Conservation (phyloP, 2,329 filamentous ascomycete species). For the Calonectria pteridis region DNA sequence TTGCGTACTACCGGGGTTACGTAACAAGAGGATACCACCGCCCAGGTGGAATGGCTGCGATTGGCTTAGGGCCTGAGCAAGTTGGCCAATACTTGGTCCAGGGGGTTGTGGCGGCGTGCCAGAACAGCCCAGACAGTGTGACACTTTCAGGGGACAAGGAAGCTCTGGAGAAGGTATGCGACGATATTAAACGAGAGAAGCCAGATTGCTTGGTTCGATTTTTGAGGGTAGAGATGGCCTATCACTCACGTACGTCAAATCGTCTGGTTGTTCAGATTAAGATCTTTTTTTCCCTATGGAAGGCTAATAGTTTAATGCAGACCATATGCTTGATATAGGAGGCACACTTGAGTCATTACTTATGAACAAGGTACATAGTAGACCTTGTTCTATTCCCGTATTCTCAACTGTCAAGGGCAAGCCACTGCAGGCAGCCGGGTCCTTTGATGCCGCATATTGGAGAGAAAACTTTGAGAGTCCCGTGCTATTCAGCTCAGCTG, state of each 20-base stretch:
- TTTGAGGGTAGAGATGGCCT: slow-evolving; percentile 59
- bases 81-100: slow-evolving; percentile 27
- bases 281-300: slow-evolving; percentile 19
- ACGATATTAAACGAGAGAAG: slow-evolving; percentile 30
- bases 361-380: background rate
- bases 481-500: slow-evolving; percentile 39
- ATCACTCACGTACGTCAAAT: slow-evolving; percentile 63
- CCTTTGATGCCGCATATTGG: slow-evolving; percentile 38
- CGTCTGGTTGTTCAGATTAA: slow-evolving; percentile 23
- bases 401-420: background rate
- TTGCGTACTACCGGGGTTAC: slow-evolving; percentile 26
- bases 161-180: slow-evolving; percentile 38
- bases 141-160: slow-evolving; percentile 49
- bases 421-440: background rate
- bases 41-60: slow-evolving; percentile 39
- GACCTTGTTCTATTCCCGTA: background rate
- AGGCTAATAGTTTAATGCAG: slow-evolving; percentile 45
- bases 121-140: slow-evolving; percentile 37
- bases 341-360: background rate
- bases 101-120: slow-evolving; percentile 40
- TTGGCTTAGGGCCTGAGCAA: slow-evolving; percentile 36
- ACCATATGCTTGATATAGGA: slow-evolving; percentile 15
- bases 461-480: slow-evolving; percentile 40
- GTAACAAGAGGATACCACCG: background rate
- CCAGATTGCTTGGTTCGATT: slow-evolving; percentile 38